Evolutionary conservation across 2,329 filamentous ascomycete genomes (phyloP).

Genomic region (Albophoma yamanashiensis): DNA sequence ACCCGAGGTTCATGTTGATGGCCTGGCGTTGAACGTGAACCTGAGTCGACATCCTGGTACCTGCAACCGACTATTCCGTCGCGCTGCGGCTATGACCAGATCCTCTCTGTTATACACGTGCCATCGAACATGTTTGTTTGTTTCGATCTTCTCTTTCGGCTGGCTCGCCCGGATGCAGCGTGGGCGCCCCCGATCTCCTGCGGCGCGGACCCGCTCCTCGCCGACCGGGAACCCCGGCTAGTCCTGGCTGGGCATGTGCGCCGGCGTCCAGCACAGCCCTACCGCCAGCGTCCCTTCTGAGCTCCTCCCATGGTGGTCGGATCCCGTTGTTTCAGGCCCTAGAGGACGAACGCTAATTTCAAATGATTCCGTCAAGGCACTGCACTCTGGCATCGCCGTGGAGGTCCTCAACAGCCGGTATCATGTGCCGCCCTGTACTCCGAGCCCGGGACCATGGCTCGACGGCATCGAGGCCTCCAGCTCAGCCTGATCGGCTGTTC

Average conservation of each 20-base stretch:
- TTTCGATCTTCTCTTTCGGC: not conserved
- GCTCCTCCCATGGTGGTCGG: not conserved
- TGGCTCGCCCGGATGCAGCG: not conserved
- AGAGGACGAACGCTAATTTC: not conserved
- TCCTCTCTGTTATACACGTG: no score
- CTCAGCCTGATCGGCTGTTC: not conserved
- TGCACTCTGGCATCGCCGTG: not conserved
- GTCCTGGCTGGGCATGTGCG: not conserved
- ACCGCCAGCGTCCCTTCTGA: not conserved
- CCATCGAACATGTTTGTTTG: not conserved
- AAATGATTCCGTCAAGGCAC: not conserved
- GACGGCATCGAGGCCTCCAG: not conserved
- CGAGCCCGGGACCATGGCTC: not conserved
- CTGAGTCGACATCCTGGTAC: no score
- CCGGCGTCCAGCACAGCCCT: not conserved
- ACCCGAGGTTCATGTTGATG: not conserved
- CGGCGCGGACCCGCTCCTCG: not conserved
- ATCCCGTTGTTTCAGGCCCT: conserved; percentile 1
- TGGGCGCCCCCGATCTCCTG: not conserved
- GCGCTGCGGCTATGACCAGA: not conserved
- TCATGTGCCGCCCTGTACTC: not conserved
- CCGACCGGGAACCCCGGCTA: not conserved
- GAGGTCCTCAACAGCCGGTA: not conserved
- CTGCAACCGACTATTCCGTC: not conserved
- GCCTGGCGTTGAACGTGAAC: no score